Evolutionary conservation across 2,329 filamentous ascomycete genomes (phyloP).

Genomic region (Xylaria sp.): DNA sequence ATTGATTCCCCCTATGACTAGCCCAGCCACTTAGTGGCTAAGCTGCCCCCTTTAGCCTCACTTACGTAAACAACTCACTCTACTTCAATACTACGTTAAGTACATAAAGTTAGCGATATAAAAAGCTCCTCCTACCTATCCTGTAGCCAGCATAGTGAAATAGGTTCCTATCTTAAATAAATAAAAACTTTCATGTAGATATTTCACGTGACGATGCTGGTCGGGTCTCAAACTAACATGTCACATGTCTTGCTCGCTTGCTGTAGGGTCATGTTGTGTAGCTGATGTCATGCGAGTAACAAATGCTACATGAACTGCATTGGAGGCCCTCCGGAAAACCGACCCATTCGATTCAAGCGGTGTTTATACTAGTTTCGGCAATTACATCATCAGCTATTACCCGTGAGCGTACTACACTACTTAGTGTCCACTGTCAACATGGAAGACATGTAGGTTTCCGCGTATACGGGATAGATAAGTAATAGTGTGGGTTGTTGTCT

Average conservation of each 20-base stretch:
- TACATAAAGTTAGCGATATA: no score
- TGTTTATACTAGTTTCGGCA: neutral
- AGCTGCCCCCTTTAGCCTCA: no score
- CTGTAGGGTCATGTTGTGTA: neutral
- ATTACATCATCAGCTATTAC: constrained; percentile 12
- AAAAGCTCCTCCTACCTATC: no score
- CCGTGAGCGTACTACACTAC: neutral
- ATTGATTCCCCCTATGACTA: no score
- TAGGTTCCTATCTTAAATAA: no score
- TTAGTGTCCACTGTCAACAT: neutral
- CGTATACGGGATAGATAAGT: neutral
- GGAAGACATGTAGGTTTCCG: no score
- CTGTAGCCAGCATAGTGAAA: no score
- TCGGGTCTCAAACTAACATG: neutral
- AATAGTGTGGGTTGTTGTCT: neutral
- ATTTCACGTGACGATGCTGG: neutral
- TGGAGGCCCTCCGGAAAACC: constrained; percentile 15
- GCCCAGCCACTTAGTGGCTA: no score
- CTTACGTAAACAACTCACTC: no score
- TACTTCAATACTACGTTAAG: no score
- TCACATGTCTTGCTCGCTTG: neutral
- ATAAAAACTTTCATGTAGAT: neutral
- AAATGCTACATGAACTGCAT: constrained; percentile 2
- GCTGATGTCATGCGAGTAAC: constrained; percentile 10
- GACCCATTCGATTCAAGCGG: neutral